Percentiles rank a stretch among this genome's conserved stretches.
Evolutionary conservation across 2,329 filamentous ascomycete genomes (phyloP).

Genomic region (Drechslerella stenobrocha): DNA sequence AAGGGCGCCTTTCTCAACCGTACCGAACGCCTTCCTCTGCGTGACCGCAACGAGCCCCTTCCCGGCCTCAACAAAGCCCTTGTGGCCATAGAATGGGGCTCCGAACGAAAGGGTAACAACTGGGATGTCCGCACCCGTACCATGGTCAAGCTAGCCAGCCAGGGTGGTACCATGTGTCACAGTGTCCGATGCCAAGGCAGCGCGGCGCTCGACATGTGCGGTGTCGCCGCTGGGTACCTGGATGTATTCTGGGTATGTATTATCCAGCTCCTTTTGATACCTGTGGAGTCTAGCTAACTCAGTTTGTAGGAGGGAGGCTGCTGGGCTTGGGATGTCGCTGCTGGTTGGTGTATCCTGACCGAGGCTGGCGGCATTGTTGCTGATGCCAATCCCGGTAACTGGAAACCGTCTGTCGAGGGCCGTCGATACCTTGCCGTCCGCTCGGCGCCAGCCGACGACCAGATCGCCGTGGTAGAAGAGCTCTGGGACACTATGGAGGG

Average conservation of each 20-base stretch:
- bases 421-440: conserved; percentile 67
- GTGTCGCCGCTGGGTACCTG: conserved; percentile 70
- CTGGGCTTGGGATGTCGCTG: conserved; percentile 84
- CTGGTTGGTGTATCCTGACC: conserved; percentile 73
- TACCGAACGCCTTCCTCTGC: conserved; percentile 56
- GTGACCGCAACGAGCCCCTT: conserved; percentile 62
- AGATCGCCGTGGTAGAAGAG: conserved; percentile 67
- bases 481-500: conserved; percentile 65
- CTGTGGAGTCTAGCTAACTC: conserved; percentile 30
- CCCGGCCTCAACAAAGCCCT: conserved; percentile 66
- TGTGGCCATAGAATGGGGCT: conserved; percentile 74
- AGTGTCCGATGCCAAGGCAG: conserved; percentile 70
- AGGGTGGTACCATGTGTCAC: conserved; percentile 77
- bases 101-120: conserved; percentile 68
- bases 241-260: conserved; percentile 69
- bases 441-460: conserved; percentile 62
- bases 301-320: conserved; percentile 67
- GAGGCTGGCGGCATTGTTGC: conserved; percentile 76
- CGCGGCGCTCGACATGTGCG: conserved; percentile 74
- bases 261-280: background rate
- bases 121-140: conserved; percentile 70
- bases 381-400: conserved; percentile 72
- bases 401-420: conserved; percentile 66
- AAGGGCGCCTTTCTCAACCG: conserved; percentile 64
- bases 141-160: conserved; percentile 66